Evolutionary conservation across 2,329 filamentous ascomycete species (phyloP), one percentile per base, ranked within the genome.

Genomic region (Apiospora hydei): DNA sequence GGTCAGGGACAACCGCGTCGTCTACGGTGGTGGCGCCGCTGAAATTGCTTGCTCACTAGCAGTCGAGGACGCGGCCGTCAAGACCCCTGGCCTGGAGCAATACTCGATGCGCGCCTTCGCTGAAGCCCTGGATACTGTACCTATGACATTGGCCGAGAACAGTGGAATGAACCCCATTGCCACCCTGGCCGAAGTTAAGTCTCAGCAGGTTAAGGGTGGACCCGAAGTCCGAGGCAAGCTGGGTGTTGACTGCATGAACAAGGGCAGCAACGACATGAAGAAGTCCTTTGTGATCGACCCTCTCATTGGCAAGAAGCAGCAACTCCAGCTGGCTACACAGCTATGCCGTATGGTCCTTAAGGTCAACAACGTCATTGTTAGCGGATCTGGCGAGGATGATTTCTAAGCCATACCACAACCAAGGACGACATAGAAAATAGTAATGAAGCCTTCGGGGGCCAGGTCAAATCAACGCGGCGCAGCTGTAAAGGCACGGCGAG

Each of bases 91-190:
- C n/a, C 90, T 99, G 51, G 96, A 98, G 85, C 96, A 99, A 85
- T 99, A 99, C 83, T 95, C 96, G 76, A 99, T 99, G 96, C 94
- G 96, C 74, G 96, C 96, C 34, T 99, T 99, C 81, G 90, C 96
- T 73, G 96, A 98, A 83, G 97, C 96, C 6, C 90, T 99, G 47
- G 96, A 99, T 83, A 89, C 94, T 1, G 89, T 99, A 1, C 96
- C 96, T 46, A 96, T 99, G 94, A 94, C 96, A 1, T 88, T 99
- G 73, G 95, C 96, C 13, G 96, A 99, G 88, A 99, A 99, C 88
- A 97, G 94, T 77, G 96, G 96, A 74, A 87, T 98, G 74, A 97
- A 94, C 84, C 94, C 96, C 21, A 99, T 99, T 78, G 95, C 98
- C 79, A 98, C 96, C 10, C 89, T 99, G 71, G 96, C 96, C 47